Conservation (phyloP, 495 filamentous ascomycete species). For the Aspergillus panamensis region DNA sequence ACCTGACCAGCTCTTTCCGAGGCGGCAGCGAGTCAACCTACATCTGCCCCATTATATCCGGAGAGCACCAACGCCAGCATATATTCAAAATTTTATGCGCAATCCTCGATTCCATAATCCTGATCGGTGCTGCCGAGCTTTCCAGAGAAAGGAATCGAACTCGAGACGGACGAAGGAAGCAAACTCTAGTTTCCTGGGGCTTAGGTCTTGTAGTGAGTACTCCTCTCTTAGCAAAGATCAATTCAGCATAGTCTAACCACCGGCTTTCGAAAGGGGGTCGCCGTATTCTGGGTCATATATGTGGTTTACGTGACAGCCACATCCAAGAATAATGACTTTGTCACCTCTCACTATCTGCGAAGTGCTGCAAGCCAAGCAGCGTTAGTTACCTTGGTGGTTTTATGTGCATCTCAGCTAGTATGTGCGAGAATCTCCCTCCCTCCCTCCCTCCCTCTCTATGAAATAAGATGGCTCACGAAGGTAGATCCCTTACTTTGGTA, state of each 20-base stretch:
- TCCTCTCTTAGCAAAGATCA: too few species aligned
- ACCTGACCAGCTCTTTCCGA: constrained; percentile 25
- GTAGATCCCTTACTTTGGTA: constrained; percentile 36
- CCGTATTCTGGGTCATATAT: constrained; percentile 31
- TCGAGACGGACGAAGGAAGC: constrained; percentile 28
- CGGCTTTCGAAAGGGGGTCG: constrained; percentile 26
- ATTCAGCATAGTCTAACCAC: constrained; percentile 6
- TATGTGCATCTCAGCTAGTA: constrained; percentile 44
- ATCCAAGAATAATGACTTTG: constrained; percentile 23
- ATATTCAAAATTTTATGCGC: constrained; percentile 26
- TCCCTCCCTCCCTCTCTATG: neutral
- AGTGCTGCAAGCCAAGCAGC: constrained; percentile 36
- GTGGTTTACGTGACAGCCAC: constrained; percentile 25
- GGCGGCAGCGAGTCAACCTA: constrained; percentile 41
- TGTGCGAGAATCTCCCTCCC: too few species aligned
- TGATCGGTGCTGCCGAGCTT: constrained; percentile 36
- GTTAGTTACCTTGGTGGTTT: constrained; percentile 28
- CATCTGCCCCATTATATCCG: constrained; percentile 41
- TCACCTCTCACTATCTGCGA: constrained; percentile 32
- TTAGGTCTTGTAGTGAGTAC: constrained; percentile 39
- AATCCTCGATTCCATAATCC: constrained; percentile 34
- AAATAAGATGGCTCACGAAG: constrained; percentile 14
- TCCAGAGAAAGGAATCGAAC: constrained; percentile 18
- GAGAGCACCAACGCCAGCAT: constrained; percentile 25
- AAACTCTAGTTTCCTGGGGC: constrained; percentile 31